Evolutionary conservation across 2,329 filamentous ascomycete genomes (phyloP).

Genomic region (Lachnellula arida): DNA sequence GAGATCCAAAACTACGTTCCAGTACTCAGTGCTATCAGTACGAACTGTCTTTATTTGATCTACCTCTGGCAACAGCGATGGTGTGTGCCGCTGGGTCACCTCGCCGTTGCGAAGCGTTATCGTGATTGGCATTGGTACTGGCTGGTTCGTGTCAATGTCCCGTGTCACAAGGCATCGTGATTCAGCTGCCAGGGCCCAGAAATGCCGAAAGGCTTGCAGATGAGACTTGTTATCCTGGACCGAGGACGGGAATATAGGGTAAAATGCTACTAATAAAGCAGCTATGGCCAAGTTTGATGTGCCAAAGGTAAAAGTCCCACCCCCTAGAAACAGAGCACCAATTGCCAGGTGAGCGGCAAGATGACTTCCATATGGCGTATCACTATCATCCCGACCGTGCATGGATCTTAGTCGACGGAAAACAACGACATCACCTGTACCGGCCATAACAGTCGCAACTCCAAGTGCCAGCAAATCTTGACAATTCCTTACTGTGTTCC

Average conservation of each 20-base stretch:
- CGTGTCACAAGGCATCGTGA: conserved; percentile 82
- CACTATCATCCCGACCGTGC: conserved; percentile 78
- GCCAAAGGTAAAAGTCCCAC: conserved; percentile 86
- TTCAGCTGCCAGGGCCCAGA: conserved; percentile 93
- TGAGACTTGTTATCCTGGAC: conserved; percentile 94
- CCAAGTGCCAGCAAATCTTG: conserved; percentile 83
- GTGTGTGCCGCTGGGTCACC: conserved; percentile 28
- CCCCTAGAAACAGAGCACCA: conserved; percentile 84
- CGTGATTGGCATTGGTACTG: conserved; percentile 67
- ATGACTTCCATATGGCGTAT: conserved; percentile 89
- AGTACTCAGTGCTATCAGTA: conserved; percentile 54
- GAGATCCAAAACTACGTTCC: conserved; percentile 65
- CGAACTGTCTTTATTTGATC: conserved; percentile 43
- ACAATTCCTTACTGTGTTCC: conserved; percentile 82
- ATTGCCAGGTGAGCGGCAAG: conserved; percentile 89
- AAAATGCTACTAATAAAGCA: conserved; percentile 83
- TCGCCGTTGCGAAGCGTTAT: conserved; percentile 39
- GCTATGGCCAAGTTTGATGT: conserved; percentile 85
- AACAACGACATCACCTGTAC: conserved; percentile 81
- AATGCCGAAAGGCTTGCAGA: conserved; percentile 91
- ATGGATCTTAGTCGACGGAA: conserved; percentile 81
- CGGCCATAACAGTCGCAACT: conserved; percentile 87
- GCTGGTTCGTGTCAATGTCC: conserved; percentile 78
- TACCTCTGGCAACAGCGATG: conserved; percentile 43
- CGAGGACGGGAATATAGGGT: conserved; percentile 82